Conservation (phyloP, 345 rosid genomes). For the Linum trigynum region DNA sequence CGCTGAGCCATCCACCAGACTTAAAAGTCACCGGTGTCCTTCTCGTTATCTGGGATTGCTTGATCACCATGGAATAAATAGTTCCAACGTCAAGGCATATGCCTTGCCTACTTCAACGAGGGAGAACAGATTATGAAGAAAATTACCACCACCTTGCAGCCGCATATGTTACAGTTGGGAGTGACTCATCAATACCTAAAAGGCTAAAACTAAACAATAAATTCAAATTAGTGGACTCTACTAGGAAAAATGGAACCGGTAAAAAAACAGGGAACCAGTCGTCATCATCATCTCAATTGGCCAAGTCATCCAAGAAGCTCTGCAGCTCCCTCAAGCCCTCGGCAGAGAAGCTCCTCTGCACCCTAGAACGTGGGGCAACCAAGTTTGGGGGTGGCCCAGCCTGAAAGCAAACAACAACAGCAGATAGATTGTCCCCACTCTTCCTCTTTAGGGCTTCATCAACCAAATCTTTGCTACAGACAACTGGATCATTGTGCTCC, state of each 20-base stretch:
- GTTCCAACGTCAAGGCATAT: background rate
- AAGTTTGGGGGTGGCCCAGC: slow-evolving; percentile 58
- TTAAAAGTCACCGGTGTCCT: too few species aligned
- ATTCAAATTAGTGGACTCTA: slow-evolving; percentile 1
- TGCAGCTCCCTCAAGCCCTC: slow-evolving; percentile 71
- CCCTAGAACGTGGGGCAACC: slow-evolving; percentile 54
- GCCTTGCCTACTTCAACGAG: background rate
- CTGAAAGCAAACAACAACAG: slow-evolving; percentile 66
- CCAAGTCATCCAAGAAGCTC: slow-evolving; percentile 53
- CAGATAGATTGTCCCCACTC: slow-evolving; percentile 71
- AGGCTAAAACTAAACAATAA: slow-evolving; percentile 11
- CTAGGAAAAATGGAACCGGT: background rate
- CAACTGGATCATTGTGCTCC: slow-evolving; percentile 68
- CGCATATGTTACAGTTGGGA: slow-evolving; percentile 45
- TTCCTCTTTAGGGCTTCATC: slow-evolving; percentile 83
- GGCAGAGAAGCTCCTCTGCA: slow-evolving; percentile 63
- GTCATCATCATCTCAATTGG: slow-evolving; percentile 22
- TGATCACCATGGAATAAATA: background rate
- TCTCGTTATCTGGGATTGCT: too few species aligned
- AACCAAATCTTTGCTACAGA: slow-evolving; percentile 66
- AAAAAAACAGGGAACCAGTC: slow-evolving; percentile 21
- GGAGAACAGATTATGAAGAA: background rate
- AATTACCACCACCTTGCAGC: slow-evolving; percentile 19
- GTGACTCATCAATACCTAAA: slow-evolving; percentile 20
- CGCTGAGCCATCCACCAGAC: too few species aligned